Base-by-base conservation (phyloP, 441 rosid genomes). In the Gossypium davidsonii region DNA sequence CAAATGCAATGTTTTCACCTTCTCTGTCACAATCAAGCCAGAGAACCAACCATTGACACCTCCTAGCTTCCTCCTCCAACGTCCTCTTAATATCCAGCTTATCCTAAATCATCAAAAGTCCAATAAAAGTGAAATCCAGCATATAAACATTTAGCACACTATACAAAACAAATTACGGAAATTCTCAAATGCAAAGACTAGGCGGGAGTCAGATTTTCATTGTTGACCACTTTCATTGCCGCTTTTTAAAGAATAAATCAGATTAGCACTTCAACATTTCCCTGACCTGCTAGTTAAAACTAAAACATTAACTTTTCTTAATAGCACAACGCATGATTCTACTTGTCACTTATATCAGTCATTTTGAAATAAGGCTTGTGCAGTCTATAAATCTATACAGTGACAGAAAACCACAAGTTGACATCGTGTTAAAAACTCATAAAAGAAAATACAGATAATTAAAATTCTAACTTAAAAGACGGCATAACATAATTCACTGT, bases 1-100 rank as follows among this genome's bases (percentile, higher is more conserved):
- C 97, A 75, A 89, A 94, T 17, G 97, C 93, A 74, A 94, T 94
- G 81, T 94, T 92, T 73, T 92, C 99, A 53, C 99, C 99, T 83
- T 92, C 99, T 78, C 99, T 88, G 71, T 94, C 97, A 49, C 99
- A 94, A 85, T 92, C 98, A 75, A 94, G 94, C 98, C 98, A 94
- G 73, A 94, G 67, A 73, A 94, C 90, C 71, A 94, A 91, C 97
- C 98, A 92, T 56, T 92, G 91, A 76, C 96, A 89, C 81, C 80
- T 89, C 86, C 97, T 86, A n/a, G 98, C 89, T 81, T 94, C 97
- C 88, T 91, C 98, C 81, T 94, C 97, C 82, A 92, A 58, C 1
- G 98, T 89, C 82, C 90, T 89, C 87, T 87, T 91, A 42, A 94
- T 90, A 67, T 92, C 97, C 65, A 77, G 70, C 78, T 92, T 94